Conservation (phyloP, 2,329 filamentous ascomycete genomes). For the Aspergillus sp. region DNA sequence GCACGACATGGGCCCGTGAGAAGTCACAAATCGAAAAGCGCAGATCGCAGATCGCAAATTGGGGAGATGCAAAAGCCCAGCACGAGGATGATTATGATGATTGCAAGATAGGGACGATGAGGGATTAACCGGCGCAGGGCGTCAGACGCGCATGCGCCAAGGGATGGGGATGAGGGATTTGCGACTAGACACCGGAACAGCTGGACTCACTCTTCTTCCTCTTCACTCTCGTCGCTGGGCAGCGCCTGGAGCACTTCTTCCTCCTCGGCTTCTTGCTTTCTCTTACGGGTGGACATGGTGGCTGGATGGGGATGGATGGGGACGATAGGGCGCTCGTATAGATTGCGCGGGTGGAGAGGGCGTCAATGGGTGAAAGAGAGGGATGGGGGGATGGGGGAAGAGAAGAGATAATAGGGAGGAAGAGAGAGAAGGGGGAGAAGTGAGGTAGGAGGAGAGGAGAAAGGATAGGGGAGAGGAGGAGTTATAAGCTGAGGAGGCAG, state of each 20-base stretch:
- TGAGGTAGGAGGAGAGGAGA: background rate
- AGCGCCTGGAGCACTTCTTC: conserved; percentile 47
- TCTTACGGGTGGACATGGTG: conserved; percentile 48
- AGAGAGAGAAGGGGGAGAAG: conserved; percentile 29
- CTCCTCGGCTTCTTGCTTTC: conserved; percentile 49
- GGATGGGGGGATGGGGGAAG: conserved; percentile 19
- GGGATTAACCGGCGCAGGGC: too few relatives aligned
- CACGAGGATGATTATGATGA: background rate
- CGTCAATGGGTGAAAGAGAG: conserved; percentile 8
- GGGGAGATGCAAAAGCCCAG: background rate
- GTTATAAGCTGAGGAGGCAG: background rate
- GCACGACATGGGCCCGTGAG: background rate
- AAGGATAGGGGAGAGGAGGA: conserved; percentile 5
- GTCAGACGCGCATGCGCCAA: background rate
- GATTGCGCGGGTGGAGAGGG: conserved; percentile 1
- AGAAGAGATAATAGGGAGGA: conserved; percentile 30
- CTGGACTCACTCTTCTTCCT: conserved; percentile 49
- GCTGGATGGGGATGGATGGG: conserved; percentile 5
- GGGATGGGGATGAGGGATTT: background rate
- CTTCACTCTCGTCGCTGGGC: conserved; percentile 50
- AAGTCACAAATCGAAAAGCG: too few relatives aligned
- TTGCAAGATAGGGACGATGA: too few relatives aligned
- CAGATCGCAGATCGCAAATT: background rate
- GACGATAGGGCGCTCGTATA: conserved; percentile 2
- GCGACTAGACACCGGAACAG: background rate